Evolutionary conservation across 2,329 filamentous ascomycete species (phyloP).

Genomic region (Knufia fluminis): DNA sequence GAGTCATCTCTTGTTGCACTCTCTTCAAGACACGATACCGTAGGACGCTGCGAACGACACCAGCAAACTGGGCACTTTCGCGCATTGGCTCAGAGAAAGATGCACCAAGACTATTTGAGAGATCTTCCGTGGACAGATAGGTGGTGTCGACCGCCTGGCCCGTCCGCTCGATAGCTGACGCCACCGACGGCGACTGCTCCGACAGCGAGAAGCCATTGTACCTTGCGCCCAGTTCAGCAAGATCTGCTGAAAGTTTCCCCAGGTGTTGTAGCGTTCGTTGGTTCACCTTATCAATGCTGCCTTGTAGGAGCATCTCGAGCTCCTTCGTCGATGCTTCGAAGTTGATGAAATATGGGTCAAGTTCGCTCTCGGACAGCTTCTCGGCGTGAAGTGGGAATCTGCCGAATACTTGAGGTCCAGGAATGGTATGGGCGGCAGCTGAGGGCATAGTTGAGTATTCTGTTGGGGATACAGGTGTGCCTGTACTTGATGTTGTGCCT

Average conservation of each 20-base stretch:
- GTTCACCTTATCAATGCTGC: slow-evolving; percentile 95
- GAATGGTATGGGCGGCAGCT: slow-evolving; percentile 46
- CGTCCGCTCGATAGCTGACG: slow-evolving; percentile 84
- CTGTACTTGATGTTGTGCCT: slow-evolving; percentile 37
- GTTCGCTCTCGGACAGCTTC: slow-evolving; percentile 72
- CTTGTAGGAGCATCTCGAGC: slow-evolving; percentile 75
- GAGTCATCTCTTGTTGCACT: slow-evolving; percentile 95
- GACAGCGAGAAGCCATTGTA: slow-evolving; percentile 96
- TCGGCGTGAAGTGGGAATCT: slow-evolving; percentile 75
- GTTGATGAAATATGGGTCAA: slow-evolving; percentile 91
- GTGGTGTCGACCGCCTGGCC: slow-evolving; percentile 93
- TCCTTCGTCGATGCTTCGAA: slow-evolving; percentile 91
- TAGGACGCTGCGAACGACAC: slow-evolving; percentile 80
- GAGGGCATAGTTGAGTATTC: slow-evolving; percentile 42
- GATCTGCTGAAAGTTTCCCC: slow-evolving; percentile 71
- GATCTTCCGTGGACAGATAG: slow-evolving; percentile 88
- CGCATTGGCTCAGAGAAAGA: slow-evolving; percentile 97
- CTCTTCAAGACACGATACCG: slow-evolving; percentile 86
- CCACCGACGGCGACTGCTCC: slow-evolving; percentile 78
- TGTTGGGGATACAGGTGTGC: slow-evolving; percentile 48
- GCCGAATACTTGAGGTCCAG: slow-evolving; percentile 57
- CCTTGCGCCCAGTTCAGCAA: slow-evolving; percentile 87
- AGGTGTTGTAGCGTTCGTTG: slow-evolving; percentile 78
- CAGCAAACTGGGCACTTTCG: slow-evolving; percentile 93
- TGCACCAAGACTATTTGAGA: slow-evolving; percentile 78